A percentile compares a stretch with the other conserved stretches of the same genome.
These are phyloP conservation scores for Pseudophaeomoniella oleicola DNA, from an alignment of 2,329 filamentous ascomycete species.

Conservation along the genomic window DNA sequence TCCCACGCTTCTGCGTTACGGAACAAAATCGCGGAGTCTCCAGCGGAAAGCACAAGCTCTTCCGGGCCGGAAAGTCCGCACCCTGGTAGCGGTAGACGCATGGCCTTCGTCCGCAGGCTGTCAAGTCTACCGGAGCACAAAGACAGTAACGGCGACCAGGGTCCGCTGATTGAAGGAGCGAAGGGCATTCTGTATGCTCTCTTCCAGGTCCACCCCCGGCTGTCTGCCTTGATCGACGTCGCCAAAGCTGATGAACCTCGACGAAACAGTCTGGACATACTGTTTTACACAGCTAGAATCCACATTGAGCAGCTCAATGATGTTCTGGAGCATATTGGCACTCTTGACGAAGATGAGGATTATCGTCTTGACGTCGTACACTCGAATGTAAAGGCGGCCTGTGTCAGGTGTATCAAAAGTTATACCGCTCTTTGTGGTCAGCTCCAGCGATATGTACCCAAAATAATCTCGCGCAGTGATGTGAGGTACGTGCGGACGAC, in stretches of 20 bases:
- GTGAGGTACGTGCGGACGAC: slow-evolving; percentile 42
- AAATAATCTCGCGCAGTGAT: slow-evolving; percentile 41
- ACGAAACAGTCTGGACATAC: slow-evolving; percentile 37
- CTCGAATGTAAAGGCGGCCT: slow-evolving; percentile 29
- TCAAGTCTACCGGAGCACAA: slow-evolving; percentile 44
- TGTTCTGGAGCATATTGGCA: slow-evolving; percentile 34
- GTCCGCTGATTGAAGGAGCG: slow-evolving; percentile 39
- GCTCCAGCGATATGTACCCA: slow-evolving; percentile 31
- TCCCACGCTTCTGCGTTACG: slow-evolving; percentile 41
- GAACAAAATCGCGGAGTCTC: slow-evolving; percentile 18
- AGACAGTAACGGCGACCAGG: slow-evolving; percentile 28
- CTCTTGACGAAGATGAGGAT: slow-evolving; percentile 33
- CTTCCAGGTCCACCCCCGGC: slow-evolving; percentile 34
- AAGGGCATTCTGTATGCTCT: slow-evolving; percentile 41
- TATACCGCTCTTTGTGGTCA: slow-evolving; percentile 35
- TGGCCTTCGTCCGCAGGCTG: slow-evolving; percentile 34
- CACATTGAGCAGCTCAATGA: slow-evolving; percentile 43
- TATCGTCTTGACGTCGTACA: slow-evolving; percentile 26
- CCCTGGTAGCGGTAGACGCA: slow-evolving; percentile 24
- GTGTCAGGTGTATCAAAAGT: slow-evolving; percentile 32
- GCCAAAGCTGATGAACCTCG: slow-evolving; percentile 29
- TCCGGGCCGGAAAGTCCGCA: slow-evolving; percentile 29
- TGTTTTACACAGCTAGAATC: slow-evolving; percentile 40
- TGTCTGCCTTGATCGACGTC: slow-evolving; percentile 30
- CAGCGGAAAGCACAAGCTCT: slow-evolving; percentile 19